phyloP scores from a whole-genome alignment of 2,329 filamentous ascomycete species.

The Sclerotinia spermophila region DNA sequence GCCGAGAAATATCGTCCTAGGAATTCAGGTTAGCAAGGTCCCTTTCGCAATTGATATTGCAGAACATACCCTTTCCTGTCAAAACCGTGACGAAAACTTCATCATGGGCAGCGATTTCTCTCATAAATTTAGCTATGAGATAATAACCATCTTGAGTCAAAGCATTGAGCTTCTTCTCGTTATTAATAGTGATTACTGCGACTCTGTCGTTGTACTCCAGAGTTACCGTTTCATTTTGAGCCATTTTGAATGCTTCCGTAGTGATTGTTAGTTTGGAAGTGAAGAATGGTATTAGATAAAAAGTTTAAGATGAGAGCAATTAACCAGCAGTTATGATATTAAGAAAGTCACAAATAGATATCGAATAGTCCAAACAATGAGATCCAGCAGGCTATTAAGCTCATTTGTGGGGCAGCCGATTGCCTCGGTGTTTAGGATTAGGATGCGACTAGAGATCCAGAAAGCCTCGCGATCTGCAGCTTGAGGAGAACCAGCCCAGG shows the following conservation, averaged over 20 bases:
- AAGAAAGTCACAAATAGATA: not conserved
- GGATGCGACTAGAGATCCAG: not conserved
- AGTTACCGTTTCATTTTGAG: constrained; percentile 23
- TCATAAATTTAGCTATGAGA: constrained; percentile 66
- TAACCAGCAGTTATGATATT: not conserved
- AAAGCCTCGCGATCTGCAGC: not conserved
- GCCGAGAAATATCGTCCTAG: constrained; percentile 72
- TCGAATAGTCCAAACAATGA: not conserved
- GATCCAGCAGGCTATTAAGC: not conserved
- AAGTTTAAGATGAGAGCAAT: not conserved
- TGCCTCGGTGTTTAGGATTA: not conserved
- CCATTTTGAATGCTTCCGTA: constrained; percentile 24
- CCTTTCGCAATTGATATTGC: constrained; percentile 39
- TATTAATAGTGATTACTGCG: constrained; percentile 83
- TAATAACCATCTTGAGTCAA: constrained; percentile 72
- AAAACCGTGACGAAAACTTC: constrained; percentile 83
- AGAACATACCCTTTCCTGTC: constrained; percentile 64
- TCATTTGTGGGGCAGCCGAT: constrained; percentile 12
- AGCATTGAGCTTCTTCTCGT: constrained; percentile 83
- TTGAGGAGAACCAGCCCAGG: not conserved
- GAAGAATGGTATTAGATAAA: not conserved
- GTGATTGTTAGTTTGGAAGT: not conserved
- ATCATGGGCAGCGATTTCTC: constrained; percentile 72
- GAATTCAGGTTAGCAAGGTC: constrained; percentile 12
- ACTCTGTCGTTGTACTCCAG: constrained; percentile 64